Conservation (phyloP, 768 basidiomycete species). For the Serendipita indica region DNA sequence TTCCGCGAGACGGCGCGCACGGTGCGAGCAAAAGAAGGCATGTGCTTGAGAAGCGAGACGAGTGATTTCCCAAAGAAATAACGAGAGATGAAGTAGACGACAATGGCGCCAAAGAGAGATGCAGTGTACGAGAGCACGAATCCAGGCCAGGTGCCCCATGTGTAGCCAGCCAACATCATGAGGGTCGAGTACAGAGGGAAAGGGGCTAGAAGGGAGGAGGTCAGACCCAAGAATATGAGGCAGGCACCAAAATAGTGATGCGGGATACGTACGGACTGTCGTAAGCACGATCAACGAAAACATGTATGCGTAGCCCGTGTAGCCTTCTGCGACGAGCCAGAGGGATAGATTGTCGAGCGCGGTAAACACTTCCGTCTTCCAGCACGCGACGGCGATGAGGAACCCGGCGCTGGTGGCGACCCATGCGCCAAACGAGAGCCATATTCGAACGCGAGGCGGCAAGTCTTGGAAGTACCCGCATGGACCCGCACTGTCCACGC, state of each 20-base stretch:
- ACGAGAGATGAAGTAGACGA: conserved; percentile 71
- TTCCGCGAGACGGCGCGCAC: conserved; percentile 78
- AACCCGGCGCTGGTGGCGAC: conserved; percentile 63
- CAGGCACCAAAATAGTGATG: conserved; percentile 19
- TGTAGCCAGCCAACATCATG: conserved; percentile 84
- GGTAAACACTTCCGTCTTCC: conserved; percentile 68
- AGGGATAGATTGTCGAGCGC: conserved; percentile 70
- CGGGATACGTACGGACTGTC: conserved; percentile 58
- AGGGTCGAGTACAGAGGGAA: conserved; percentile 86
- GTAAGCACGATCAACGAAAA: conserved; percentile 72
- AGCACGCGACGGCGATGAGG: conserved; percentile 66
- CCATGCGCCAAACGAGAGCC: conserved; percentile 67
- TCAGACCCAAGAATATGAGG: not conserved
- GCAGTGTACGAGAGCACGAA: conserved; percentile 78
- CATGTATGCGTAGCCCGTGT: conserved; percentile 62
- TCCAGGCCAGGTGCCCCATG: conserved; percentile 71
- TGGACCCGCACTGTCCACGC: not conserved
- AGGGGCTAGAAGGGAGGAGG: conserved; percentile 44
- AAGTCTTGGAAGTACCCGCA: not conserved
- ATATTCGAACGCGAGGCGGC: conserved; percentile 19
- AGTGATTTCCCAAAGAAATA: conserved; percentile 50
- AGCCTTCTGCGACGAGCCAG: conserved; percentile 57
- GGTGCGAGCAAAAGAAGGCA: conserved; percentile 59
- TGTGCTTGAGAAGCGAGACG: conserved; percentile 53
- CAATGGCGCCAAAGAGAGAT: conserved; percentile 68